A percentile compares a stretch with the other conserved stretches of the same genome.
Evolutionary conservation across 192 early-diverging fungal genomes (phyloP).

Genomic region (Mortierella alpina): DNA sequence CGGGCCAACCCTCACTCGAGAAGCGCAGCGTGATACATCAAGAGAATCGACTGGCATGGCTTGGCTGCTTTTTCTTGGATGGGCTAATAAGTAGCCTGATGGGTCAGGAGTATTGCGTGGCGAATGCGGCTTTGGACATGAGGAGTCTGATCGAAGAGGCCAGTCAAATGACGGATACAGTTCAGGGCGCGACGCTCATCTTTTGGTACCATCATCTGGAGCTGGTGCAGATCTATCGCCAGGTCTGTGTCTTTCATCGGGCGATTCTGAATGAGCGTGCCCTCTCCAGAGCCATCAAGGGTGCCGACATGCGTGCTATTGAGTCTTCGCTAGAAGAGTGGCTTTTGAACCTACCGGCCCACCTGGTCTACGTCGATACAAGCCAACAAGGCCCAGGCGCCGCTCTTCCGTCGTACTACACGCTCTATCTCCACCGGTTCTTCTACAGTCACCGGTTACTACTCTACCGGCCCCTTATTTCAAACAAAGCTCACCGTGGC

Average conservation of each 20-base stretch:
- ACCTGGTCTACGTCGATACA: conserved; percentile 37
- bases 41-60: conserved; percentile 44
- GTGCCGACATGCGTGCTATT: conserved; percentile 28
- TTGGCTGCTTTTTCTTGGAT: conserved; percentile 50
- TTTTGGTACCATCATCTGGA: conserved; percentile 53
- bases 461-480: conserved; percentile 43
- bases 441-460: conserved; percentile 44
- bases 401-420: conserved; percentile 48
- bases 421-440: conserved; percentile 53
- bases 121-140: conserved; percentile 26
- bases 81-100: conserved; percentile 46
- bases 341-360: conserved; percentile 39
- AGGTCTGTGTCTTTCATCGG: conserved; percentile 36
- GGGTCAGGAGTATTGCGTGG: conserved; percentile 40
- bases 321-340: conserved; percentile 32
- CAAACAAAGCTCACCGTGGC: conserved; percentile 42
- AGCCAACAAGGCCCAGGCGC: conserved; percentile 1
- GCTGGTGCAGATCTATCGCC: conserved; percentile 51
- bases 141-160: conserved; percentile 40
- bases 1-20: conserved; percentile 8
- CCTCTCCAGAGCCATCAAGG: conserved; percentile 15
- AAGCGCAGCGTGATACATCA: conserved; percentile 37
- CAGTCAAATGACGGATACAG: conserved; percentile 40
- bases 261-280: conserved; percentile 25
- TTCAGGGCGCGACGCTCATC: conserved; percentile 48